phyloP scores from a whole-genome alignment of 2,329 filamentous ascomycete species.

The Calycina marina region DNA sequence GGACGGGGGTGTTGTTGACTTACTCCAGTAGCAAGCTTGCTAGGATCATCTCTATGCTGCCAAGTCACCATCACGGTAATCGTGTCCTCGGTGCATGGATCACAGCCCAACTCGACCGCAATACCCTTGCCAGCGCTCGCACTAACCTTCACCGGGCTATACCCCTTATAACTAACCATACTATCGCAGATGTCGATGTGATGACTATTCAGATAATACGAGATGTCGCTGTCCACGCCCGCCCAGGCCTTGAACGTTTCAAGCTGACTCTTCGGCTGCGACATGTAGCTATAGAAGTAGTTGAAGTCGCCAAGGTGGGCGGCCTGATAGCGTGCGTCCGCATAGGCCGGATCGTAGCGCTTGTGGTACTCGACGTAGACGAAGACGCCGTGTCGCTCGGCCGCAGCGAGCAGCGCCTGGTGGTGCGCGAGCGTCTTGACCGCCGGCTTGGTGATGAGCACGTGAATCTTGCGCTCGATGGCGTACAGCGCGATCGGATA shows the following conservation, averaged over 20 bases:
- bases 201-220: constrained; percentile 91
- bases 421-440: constrained; percentile 76
- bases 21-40: constrained; percentile 67
- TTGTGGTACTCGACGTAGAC: constrained; percentile 96
- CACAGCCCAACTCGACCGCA: constrained; percentile 65
- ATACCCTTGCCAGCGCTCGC: constrained; percentile 67
- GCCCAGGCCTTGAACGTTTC: constrained; percentile 32
- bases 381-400: constrained; percentile 63
- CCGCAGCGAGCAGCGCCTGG: constrained; percentile 56
- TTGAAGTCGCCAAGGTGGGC: constrained; percentile 81
- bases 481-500: constrained; percentile 87
- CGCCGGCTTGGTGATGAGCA: constrained; percentile 87
- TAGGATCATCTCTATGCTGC: constrained; percentile 55
- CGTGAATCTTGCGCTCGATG: constrained; percentile 75
- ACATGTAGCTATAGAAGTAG: constrained; percentile 82
- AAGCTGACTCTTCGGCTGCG: constrained; percentile 18
- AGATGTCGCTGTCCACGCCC: constrained; percentile 82
- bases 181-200: constrained; percentile 87
- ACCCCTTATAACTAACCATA: constrained; percentile 64
- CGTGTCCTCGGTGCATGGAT: constrained; percentile 74
- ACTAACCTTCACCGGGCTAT: constrained; percentile 63
- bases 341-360: constrained; percentile 85
- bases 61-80: constrained; percentile 85
- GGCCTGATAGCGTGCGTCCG: constrained; percentile 69
- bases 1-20: too few relatives aligned